Percentiles rank a stretch among this genome's conserved stretches.
Evolutionary conservation across 192 early-diverging fungal species (phyloP).

Genomic region (Cetraspora pellucida): DNA sequence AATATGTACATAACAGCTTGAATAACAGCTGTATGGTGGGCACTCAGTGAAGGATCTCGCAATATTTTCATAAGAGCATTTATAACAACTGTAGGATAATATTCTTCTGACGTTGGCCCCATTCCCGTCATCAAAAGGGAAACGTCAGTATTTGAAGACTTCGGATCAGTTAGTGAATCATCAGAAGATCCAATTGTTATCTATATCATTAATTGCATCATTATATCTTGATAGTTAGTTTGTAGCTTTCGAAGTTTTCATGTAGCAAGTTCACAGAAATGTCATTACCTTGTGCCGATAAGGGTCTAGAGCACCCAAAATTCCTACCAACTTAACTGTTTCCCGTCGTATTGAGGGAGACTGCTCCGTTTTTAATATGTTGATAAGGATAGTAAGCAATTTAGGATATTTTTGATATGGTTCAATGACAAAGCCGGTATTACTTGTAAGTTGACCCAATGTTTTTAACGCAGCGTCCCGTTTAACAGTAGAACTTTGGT

Average conservation of each 20-base stretch:
- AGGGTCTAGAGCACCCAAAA: slow-evolving; percentile 94
- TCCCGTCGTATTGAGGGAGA: slow-evolving; percentile 73
- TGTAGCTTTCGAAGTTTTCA: not conserved
- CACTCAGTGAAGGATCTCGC: slow-evolving; percentile 75
- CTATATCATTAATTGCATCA: slow-evolving; percentile 45
- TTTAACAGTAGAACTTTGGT: slow-evolving; percentile 81
- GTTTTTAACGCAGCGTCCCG: slow-evolving; percentile 87
- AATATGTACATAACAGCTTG: slow-evolving; percentile 94
- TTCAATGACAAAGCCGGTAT: slow-evolving; percentile 85
- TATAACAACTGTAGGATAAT: slow-evolving; percentile 91
- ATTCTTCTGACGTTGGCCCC: slow-evolving; percentile 84
- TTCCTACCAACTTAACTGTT: slow-evolving; percentile 89
- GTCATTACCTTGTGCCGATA: slow-evolving; percentile 64
- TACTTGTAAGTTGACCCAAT: slow-evolving; percentile 80
- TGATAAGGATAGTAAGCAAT: slow-evolving; percentile 75
- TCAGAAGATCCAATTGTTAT: slow-evolving; percentile 51
- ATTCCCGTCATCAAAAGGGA: slow-evolving; percentile 62
- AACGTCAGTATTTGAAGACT: slow-evolving; percentile 56
- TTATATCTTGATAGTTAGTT: not conserved
- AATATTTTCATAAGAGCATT: slow-evolving; percentile 87
- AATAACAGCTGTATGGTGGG: slow-evolving; percentile 83
- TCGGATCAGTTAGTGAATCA: slow-evolving; percentile 53
- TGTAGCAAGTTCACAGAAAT: no score
- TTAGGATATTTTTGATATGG: slow-evolving; percentile 89
- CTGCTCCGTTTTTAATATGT: slow-evolving; percentile 83